Evolutionary conservation across 2,329 filamentous ascomycete species (phyloP).

Genomic region (Trichoderma oligosporum): DNA sequence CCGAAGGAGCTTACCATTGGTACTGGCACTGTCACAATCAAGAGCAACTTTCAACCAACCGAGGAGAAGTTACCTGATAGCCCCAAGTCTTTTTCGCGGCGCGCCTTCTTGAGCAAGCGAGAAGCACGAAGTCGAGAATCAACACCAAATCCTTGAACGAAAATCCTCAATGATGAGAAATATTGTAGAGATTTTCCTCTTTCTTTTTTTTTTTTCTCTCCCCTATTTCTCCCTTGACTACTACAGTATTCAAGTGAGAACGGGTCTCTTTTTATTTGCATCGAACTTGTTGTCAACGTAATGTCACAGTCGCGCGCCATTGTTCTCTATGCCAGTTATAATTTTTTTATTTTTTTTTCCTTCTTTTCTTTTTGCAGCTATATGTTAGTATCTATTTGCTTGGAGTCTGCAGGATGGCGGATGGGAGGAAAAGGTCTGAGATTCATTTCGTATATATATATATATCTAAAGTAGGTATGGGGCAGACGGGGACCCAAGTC

Average conservation of each 20-base stretch:
- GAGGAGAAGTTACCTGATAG: constrained; percentile 46
- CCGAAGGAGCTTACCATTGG: constrained; percentile 76
- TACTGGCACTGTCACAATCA: constrained; percentile 65
- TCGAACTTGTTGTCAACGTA: background rate
- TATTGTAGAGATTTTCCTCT: background rate
- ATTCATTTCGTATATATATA: background rate
- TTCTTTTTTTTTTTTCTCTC: constrained; percentile 1
- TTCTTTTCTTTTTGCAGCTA: background rate
- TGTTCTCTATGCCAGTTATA: background rate
- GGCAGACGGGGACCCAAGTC: background rate
- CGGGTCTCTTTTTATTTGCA: background rate
- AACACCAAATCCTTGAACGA: constrained; percentile 34
- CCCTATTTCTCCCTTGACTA: background rate
- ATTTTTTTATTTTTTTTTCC: background rate
- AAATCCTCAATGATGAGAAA: background rate
- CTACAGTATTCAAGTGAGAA: background rate
- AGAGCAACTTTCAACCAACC: constrained; percentile 63
- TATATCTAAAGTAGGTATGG: background rate
- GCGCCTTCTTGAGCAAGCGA: constrained; percentile 55
- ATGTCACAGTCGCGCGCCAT: background rate
- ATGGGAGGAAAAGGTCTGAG: background rate
- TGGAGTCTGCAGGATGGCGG: background rate
- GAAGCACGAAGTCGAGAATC: constrained; percentile 45
- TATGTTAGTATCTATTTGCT: background rate
- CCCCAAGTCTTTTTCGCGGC: constrained; percentile 46